A percentile compares a stretch with the other conserved stretches of the same genome.
phyloP scores from a whole-genome alignment of 345 rosid species.

The Iberis pinnata region DNA sequence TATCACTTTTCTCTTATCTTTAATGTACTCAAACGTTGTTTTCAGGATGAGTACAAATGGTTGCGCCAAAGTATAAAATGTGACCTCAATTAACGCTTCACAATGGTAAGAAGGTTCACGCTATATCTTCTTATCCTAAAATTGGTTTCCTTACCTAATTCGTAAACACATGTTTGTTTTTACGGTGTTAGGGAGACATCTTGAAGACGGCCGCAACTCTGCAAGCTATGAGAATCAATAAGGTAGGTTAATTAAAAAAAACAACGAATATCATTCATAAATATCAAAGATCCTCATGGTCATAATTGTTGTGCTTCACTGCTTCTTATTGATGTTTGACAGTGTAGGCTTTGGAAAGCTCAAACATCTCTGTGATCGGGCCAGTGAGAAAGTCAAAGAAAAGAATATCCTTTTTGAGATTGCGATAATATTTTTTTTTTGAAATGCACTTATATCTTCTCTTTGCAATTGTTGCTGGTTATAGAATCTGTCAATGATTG shows the following conservation, averaged over 20 bases:
- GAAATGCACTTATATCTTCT: too few relatives aligned
- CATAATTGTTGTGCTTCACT: background rate
- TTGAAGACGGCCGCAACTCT: constrained; percentile 52
- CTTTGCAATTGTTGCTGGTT: too few relatives aligned
- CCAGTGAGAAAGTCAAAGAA: too few relatives aligned
- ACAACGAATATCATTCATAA: background rate
- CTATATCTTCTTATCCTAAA: background rate
- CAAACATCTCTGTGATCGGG: too few relatives aligned
- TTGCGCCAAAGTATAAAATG: constrained; percentile 54
- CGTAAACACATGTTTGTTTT: background rate
- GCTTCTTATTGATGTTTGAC: constrained; percentile 10
- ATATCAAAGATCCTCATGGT: constrained; percentile 3
- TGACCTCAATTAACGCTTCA: constrained; percentile 52
- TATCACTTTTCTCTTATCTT: constrained; percentile 2
- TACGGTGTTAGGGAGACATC: constrained; percentile 57
- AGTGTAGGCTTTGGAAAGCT: constrained; percentile 57
- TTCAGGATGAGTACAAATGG: constrained; percentile 72
- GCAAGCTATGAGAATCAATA: constrained; percentile 49
- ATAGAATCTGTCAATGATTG: too few relatives aligned
- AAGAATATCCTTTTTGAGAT: too few relatives aligned
- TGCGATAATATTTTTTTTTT: too few relatives aligned
- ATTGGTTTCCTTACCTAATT: background rate
- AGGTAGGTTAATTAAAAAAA: constrained; percentile 42
- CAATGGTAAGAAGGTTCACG: constrained; percentile 46
- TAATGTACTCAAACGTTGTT: constrained; percentile 18